Percentiles rank a stretch among this genome's conserved stretches.
These are phyloP conservation scores for Colletotrichum lindemuthianum DNA, from an alignment of 2,329 filamentous ascomycete species.

Conservation along the genomic window DNA sequence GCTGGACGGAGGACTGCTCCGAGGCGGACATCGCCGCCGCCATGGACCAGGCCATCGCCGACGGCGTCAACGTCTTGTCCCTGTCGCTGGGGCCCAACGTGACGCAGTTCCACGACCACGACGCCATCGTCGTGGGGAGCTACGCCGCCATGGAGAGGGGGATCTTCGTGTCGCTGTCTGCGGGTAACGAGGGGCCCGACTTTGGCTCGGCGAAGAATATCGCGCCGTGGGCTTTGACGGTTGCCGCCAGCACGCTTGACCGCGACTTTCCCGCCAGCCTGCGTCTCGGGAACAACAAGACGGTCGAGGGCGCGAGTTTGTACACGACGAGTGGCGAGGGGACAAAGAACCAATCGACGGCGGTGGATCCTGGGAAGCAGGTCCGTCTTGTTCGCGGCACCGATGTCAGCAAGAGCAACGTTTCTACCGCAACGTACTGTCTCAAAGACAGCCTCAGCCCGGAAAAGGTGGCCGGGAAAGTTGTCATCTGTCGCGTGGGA, in stretches of 20 bases:
- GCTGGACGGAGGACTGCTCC: not conserved
- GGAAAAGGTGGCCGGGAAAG: conserved; percentile 1
- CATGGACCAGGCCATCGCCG: conserved; percentile 22
- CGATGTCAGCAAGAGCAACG: conserved; percentile 3
- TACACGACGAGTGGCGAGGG: conserved; percentile 9
- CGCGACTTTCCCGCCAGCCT: conserved; percentile 24
- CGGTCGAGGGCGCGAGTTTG: conserved; percentile 2
- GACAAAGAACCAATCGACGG: not conserved
- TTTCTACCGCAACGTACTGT: not conserved
- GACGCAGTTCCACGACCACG: not conserved
- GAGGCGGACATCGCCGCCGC: conserved; percentile 18
- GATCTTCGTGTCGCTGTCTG: conserved; percentile 7
- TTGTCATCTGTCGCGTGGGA: conserved; percentile 6
- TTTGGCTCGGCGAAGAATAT: not conserved
- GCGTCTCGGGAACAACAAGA: conserved; percentile 13
- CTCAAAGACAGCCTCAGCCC: conserved; percentile 11
- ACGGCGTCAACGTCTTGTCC: conserved; percentile 23
- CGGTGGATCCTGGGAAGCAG: not conserved
- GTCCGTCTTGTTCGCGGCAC: not conserved
- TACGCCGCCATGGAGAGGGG: conserved; percentile 19
- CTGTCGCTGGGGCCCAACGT: not conserved
- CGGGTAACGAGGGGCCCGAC: conserved; percentile 3
- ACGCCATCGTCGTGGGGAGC: not conserved
- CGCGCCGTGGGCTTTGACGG: conserved; percentile 18
- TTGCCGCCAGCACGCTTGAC: conserved; percentile 24